Percentiles rank a stretch among this genome's conserved stretches.
phyloP scores from a whole-genome alignment of 331 rosid species.

The Pyrus hybrid region DNA sequence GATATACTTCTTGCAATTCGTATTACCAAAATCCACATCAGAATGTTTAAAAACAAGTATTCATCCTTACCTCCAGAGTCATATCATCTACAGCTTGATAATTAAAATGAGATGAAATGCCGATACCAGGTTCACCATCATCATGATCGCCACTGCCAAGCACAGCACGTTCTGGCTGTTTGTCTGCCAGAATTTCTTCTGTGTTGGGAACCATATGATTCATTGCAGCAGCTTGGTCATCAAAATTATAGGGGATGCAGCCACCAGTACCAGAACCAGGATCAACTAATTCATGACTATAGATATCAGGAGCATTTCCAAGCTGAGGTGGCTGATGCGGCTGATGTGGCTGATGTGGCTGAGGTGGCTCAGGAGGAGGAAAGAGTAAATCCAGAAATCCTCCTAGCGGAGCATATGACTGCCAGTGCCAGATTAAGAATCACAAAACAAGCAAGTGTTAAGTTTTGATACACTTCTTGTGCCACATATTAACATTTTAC shows the following conservation, averaged over 20 bases:
- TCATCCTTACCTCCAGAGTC: neutral
- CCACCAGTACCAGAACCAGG: neutral
- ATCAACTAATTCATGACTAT: neutral
- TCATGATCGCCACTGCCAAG: neutral
- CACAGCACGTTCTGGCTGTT: neutral
- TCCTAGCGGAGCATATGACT: neutral
- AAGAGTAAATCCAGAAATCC: neutral
- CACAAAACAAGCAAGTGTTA: neutral
- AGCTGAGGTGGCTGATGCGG: neutral
- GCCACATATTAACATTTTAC: too few species aligned
- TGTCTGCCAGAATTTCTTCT: neutral
- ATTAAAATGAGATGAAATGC: neutral
- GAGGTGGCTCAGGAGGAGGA: neutral
- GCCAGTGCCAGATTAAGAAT: neutral
- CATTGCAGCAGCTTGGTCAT: neutral
- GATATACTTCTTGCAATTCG: neutral
- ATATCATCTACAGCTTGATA: neutral
- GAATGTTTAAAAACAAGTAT: too few species aligned
- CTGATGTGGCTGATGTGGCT: neutral
- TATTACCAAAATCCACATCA: neutral
- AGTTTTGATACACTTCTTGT: neutral
- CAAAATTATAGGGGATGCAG: neutral
- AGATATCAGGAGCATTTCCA: neutral
- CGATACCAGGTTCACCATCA: neutral
- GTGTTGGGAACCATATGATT: neutral